These are phyloP conservation scores for Paecilomyces niveus DNA, from an alignment of 2,329 filamentous ascomycete genomes.

Conservation along the genomic window DNA sequence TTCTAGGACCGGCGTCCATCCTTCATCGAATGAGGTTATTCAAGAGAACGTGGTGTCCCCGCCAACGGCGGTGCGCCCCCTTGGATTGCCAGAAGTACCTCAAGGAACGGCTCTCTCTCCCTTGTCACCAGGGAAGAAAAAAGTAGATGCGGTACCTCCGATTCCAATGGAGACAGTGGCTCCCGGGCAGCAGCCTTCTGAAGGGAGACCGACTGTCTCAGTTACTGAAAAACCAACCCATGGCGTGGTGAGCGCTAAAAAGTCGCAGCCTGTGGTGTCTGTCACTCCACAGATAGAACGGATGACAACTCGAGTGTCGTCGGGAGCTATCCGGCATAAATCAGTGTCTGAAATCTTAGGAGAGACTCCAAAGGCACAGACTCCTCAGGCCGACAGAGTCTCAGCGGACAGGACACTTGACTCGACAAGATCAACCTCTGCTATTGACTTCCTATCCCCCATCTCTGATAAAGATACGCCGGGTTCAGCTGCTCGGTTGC, in stretches of 20 bases:
- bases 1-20: conserved; percentile 2
- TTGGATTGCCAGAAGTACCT: conserved; percentile 14
- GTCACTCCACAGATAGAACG: conserved; percentile 41
- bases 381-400: conserved; percentile 14
- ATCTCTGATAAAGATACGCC: conserved; percentile 16
- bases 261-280: conserved; percentile 15
- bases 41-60: conserved; percentile 14
- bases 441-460: conserved; percentile 10
- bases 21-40: conserved; percentile 20
- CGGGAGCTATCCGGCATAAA: conserved; percentile 63
- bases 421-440: conserved; percentile 11
- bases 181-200: conserved; percentile 8
- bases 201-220: conserved; percentile 7
- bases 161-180: conserved; percentile 8
- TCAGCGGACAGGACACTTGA: conserved; percentile 27
- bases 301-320: conserved; percentile 63
- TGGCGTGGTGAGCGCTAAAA: conserved; percentile 13
- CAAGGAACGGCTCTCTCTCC: conserved; percentile 6
- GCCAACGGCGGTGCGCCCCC: conserved; percentile 1
- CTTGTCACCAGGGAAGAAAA: conserved; percentile 8
- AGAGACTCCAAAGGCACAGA: conserved; percentile 42
- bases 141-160: conserved; percentile 6
- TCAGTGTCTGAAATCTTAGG: conserved; percentile 67
- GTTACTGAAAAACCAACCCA: conserved; percentile 6
- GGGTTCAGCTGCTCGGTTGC: conserved; percentile 30